Conservation (phyloP, 768 basidiomycete species). For the Amanita rubescens region DNA sequence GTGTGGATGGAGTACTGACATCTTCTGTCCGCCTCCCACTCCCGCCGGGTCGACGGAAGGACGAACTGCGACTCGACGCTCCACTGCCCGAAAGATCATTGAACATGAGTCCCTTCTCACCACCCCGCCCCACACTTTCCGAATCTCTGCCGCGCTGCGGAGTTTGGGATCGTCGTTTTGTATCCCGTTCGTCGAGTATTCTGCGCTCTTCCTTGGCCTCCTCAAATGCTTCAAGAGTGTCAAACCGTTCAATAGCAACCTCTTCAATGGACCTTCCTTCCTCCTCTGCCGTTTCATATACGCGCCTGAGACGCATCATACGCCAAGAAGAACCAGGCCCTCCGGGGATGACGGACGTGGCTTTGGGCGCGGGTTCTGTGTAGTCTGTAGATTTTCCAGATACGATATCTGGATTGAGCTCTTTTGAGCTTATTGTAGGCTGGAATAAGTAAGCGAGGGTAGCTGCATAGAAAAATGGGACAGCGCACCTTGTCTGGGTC, state of each 20-base stretch:
- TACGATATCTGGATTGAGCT: slow-evolving; percentile 54
- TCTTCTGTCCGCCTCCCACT: slow-evolving; percentile 25
- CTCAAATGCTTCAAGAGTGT: slow-evolving; percentile 75
- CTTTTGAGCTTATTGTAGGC: slow-evolving; percentile 53
- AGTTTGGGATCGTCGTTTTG: slow-evolving; percentile 36
- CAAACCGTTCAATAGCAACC: slow-evolving; percentile 85
- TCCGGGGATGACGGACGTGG: slow-evolving; percentile 61
- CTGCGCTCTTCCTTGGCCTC: slow-evolving; percentile 85
- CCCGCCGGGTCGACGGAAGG: slow-evolving; percentile 80
- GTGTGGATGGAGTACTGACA: slow-evolving; percentile 47
- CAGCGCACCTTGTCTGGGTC: slow-evolving; percentile 64
- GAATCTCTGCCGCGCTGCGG: slow-evolving; percentile 24
- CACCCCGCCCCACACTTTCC: slow-evolving; percentile 16
- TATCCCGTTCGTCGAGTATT: slow-evolving; percentile 77
- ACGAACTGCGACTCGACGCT: slow-evolving; percentile 71
- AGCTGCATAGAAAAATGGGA: background rate
- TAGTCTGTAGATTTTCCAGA: slow-evolving; percentile 35
- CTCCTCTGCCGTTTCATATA: slow-evolving; percentile 87
- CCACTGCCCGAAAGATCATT: slow-evolving; percentile 55
- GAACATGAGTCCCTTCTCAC: slow-evolving; percentile 58
- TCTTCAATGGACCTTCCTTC: slow-evolving; percentile 67
- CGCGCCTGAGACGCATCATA: slow-evolving; percentile 90
- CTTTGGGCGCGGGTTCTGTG: slow-evolving; percentile 31
- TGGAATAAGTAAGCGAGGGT: slow-evolving; percentile 21
- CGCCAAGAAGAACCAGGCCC: slow-evolving; percentile 95